phyloP scores from a whole-genome alignment of 2,329 filamentous ascomycete genomes.

The Fusarium sp. region DNA sequence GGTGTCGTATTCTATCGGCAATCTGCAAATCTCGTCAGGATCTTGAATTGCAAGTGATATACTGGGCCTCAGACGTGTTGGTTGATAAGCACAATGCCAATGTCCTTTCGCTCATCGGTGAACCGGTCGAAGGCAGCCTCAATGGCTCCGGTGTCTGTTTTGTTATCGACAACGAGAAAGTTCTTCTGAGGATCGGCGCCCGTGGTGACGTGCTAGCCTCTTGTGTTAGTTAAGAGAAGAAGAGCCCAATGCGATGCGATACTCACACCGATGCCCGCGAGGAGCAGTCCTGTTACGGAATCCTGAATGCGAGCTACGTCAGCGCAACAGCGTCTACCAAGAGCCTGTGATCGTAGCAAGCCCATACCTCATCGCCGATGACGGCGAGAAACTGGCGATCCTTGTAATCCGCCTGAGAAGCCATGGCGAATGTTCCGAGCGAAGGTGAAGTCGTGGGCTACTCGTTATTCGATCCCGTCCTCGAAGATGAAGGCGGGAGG shows the following conservation, averaged over 20 bases:
- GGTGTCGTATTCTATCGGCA: conserved; percentile 91
- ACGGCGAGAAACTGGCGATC: conserved; percentile 97
- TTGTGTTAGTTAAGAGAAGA: background rate
- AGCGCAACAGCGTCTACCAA: conserved; percentile 32
- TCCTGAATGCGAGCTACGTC: conserved; percentile 68
- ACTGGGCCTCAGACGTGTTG: conserved; percentile 79
- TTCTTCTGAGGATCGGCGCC: conserved; percentile 94
- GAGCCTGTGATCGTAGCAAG: background rate
- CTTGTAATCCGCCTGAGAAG: conserved; percentile 72
- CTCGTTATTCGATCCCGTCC: conserved; percentile 24
- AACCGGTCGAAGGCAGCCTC: conserved; percentile 92
- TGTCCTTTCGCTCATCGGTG: conserved; percentile 91
- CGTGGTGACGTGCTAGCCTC: conserved; percentile 83
- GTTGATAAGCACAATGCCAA: conserved; percentile 96
- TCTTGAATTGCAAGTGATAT: background rate
- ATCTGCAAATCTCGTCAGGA: conserved; percentile 68
- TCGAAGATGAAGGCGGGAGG: conserved; percentile 27
- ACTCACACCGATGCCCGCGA: conserved; percentile 91
- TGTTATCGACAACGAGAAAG: conserved; percentile 94
- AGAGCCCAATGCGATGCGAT: conserved; percentile 4
- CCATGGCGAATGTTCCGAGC: conserved; percentile 51
- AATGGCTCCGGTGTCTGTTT: conserved; percentile 90
- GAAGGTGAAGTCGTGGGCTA: conserved; percentile 4
- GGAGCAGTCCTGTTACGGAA: conserved; percentile 93
- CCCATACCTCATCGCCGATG: conserved; percentile 90